Conservation (phyloP, 2,329 filamentous ascomycete genomes). For the Saccharata proteae region DNA sequence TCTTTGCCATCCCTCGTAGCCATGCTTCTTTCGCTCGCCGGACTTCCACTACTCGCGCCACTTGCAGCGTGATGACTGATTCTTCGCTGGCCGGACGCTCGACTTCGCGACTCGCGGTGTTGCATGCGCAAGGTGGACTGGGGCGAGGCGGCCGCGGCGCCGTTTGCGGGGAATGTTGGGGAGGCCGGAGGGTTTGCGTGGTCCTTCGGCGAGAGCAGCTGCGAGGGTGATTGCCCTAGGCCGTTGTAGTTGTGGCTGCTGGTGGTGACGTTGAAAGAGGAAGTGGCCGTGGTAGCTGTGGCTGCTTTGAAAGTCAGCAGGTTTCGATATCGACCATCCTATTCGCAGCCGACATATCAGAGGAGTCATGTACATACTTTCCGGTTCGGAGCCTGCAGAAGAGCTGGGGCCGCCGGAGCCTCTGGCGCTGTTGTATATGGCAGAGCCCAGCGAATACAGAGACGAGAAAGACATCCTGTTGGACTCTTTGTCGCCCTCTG, state of each 20-base stretch:
- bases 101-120: constrained; percentile 21
- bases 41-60: constrained; percentile 58
- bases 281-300: constrained; percentile 31
- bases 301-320: constrained; percentile 13
- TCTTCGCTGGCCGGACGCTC: constrained; percentile 49
- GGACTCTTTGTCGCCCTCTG: constrained; percentile 33
- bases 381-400: constrained; percentile 31
- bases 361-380: constrained; percentile 25
- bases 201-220: constrained; percentile 22
- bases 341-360: not conserved
- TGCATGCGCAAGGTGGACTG: not conserved
- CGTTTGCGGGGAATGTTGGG: constrained; percentile 2
- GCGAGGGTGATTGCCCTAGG: constrained; percentile 28
- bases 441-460: constrained; percentile 56
- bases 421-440: constrained; percentile 41
- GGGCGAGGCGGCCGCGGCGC: constrained; percentile 1
- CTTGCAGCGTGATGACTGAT: constrained; percentile 8
- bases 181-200: constrained; percentile 10
- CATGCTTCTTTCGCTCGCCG: constrained; percentile 58
- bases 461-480: constrained; percentile 65
- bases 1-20: constrained; percentile 50
- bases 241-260: constrained; percentile 31
- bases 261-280: constrained; percentile 32
- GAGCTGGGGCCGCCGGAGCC: constrained; percentile 35
- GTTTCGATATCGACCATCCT: not conserved